A percentile compares a stretch with the other conserved stretches of the same genome.
phyloP scores from a whole-genome alignment of 2,329 filamentous ascomycete genomes.

The Microdochium bolleyi region DNA sequence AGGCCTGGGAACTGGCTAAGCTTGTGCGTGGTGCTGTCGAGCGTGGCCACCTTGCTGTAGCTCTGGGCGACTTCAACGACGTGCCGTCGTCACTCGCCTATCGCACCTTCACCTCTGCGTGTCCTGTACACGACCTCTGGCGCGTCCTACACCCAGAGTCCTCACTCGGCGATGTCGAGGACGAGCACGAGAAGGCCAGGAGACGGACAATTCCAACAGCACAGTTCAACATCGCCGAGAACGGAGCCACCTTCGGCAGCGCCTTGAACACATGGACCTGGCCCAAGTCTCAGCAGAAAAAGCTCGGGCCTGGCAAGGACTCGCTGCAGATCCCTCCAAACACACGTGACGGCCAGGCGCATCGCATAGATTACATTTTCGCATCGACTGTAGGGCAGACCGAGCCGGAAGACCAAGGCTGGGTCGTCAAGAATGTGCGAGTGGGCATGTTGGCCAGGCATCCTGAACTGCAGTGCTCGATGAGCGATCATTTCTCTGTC shows the following conservation, averaged over 20 bases:
- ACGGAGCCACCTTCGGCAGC: slow-evolving; percentile 83
- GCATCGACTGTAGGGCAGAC: slow-evolving; percentile 44
- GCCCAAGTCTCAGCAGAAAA: slow-evolving; percentile 62
- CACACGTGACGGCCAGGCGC: slow-evolving; percentile 64
- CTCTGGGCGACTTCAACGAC: slow-evolving; percentile 95
- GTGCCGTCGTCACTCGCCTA: slow-evolving; percentile 80
- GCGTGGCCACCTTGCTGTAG: slow-evolving; percentile 75
- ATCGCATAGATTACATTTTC: slow-evolving; percentile 93
- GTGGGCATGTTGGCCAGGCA: slow-evolving; percentile 80
- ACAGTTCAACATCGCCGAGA: slow-evolving; percentile 67
- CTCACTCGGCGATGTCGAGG: slow-evolving; percentile 65
- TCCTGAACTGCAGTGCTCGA: slow-evolving; percentile 70
- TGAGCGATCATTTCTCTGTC: slow-evolving; percentile 93
- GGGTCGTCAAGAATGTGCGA: slow-evolving; percentile 62
- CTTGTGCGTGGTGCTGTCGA: slow-evolving; percentile 75
- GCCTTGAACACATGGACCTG: slow-evolving; percentile 91
- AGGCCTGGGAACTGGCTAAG: slow-evolving; percentile 93
- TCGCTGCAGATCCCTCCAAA: slow-evolving; percentile 53
- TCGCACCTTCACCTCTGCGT: slow-evolving; percentile 70
- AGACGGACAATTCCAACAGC: slow-evolving; percentile 64
- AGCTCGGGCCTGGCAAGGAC: slow-evolving; percentile 57
- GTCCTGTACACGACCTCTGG: slow-evolving; percentile 78
- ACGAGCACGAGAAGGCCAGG: slow-evolving; percentile 59
- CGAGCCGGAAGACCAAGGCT: slow-evolving; percentile 27
- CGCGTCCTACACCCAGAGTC: slow-evolving; percentile 75